phyloP scores from a whole-genome alignment of 371 early-diverging fungal species.

The Dichotomocladium elegans region DNA sequence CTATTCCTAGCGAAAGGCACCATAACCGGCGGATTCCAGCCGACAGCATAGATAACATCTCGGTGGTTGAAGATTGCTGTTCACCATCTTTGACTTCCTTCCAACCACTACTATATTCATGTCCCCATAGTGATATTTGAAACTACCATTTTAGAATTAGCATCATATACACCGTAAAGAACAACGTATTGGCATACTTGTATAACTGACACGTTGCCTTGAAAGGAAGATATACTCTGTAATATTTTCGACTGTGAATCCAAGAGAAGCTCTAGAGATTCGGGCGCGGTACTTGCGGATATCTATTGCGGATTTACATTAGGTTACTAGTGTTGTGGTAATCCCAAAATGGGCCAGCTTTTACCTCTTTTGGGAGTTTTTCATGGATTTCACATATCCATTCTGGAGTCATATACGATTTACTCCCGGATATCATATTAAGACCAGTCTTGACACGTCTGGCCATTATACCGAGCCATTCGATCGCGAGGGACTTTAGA shows the following conservation, averaged over 20 bases:
- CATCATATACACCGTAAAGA: no score
- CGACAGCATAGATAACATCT: neutral
- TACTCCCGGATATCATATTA: slow-evolving; percentile 13
- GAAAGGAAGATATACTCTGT: slow-evolving; percentile 4
- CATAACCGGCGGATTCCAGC: neutral
- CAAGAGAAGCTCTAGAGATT: slow-evolving; percentile 13
- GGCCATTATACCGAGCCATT: slow-evolving; percentile 69
- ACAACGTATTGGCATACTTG: slow-evolving; percentile 3
- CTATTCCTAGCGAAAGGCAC: neutral
- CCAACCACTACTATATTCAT: neutral
- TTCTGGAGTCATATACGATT: slow-evolving; percentile 20
- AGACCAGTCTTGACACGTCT: slow-evolving; percentile 44
- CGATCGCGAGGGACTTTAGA: slow-evolving; percentile 69
- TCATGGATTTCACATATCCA: slow-evolving; percentile 30
- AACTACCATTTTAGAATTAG: slow-evolving; percentile 17
- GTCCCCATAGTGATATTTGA: slow-evolving; percentile 22
- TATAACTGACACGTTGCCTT: neutral
- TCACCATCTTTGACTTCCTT: neutral
- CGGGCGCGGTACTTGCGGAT: slow-evolving; percentile 10
- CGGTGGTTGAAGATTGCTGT: neutral
- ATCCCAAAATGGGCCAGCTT: neutral
- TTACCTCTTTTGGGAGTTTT: slow-evolving; percentile 19
- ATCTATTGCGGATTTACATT: no score
- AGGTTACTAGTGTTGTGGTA: no score
- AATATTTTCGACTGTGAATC: slow-evolving; percentile 26